These are phyloP conservation scores for Onygenales sp. DNA, from an alignment of 2,329 filamentous ascomycete species.

Conservation along the genomic window DNA sequence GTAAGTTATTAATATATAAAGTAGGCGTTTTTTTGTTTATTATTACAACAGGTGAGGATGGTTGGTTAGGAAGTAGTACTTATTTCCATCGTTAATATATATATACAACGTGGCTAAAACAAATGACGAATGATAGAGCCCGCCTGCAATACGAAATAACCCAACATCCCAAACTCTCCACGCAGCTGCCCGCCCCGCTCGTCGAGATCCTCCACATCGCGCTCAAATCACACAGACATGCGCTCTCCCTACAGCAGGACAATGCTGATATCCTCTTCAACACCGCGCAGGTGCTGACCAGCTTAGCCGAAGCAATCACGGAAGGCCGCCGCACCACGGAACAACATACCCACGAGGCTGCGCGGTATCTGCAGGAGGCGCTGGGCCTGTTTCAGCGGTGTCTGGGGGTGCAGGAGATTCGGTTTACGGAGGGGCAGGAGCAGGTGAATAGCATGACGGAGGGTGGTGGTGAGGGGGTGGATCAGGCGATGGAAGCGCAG, in stretches of 20 bases:
- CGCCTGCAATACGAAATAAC: slow-evolving; percentile 61
- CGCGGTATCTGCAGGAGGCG: slow-evolving; percentile 50
- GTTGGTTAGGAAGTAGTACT: not conserved
- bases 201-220: slow-evolving; percentile 50
- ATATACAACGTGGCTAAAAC: not conserved
- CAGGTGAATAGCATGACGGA: slow-evolving; percentile 28
- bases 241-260: slow-evolving; percentile 48
- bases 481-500: slow-evolving; percentile 6
- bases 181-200: slow-evolving; percentile 45
- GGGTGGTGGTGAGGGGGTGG: slow-evolving; percentile 14
- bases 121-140: slow-evolving; percentile 39
- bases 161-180: slow-evolving; percentile 54
- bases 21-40: not conserved
- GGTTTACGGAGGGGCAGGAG: slow-evolving; percentile 38
- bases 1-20: slow-evolving; percentile 31
- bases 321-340: slow-evolving; percentile 42
- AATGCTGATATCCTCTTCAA: slow-evolving; percentile 65
- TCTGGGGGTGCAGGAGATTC: slow-evolving; percentile 43
- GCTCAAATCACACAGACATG: slow-evolving; percentile 54
- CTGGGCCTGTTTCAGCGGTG: slow-evolving; percentile 51
- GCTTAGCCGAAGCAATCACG: slow-evolving; percentile 51
- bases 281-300: slow-evolving; percentile 58
- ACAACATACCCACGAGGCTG: slow-evolving; percentile 35
- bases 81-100: not conserved
- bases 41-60: not conserved